Evolutionary conservation across 768 basidiomycete species (phyloP), one percentile per base, ranked within the genome.

Genomic region (Termitomyces sp.): DNA sequence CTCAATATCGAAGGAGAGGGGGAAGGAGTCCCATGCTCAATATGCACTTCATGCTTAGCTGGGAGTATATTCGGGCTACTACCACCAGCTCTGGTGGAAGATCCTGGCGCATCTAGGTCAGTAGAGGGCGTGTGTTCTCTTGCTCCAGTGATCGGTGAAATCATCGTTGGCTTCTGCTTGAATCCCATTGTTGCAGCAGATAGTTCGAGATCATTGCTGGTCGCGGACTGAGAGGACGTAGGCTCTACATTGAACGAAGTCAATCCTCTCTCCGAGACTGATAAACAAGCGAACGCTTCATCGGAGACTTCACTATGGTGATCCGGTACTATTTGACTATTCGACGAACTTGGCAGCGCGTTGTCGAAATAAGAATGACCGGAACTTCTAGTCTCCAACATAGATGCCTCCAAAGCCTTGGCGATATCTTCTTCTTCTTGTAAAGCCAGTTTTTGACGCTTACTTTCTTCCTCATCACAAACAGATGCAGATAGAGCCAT

Each of bases 401-500:
- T 61, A 1, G 86, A 88, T 59, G 79, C 79, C 63, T 82, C 78
- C 58, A 92, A 64, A 0, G 88, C 90, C 61, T 77, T 77, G 23
- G 82, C 82, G 14, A 91, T 73, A 46, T 90, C 86, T 33, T 84
- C 83, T 58, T 89, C 87, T 67, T 91, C 88, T 62, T 79, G 77
- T 56, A 61, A 68, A 6, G 61, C 65, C 18, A 79, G 59, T 50
- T 74, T 72, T 26, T 75, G 71, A 50, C 72, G 70, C 35, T 69
- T 56, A 30, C 67, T 67, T 62, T 73, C 65, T 52, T 71, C 69
- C 40, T 72, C 65, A 16, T 59, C 60, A 8, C 76, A 73, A 50
- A 82, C 82, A 18, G 80, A 80, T 57, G 80, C 74, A 1, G 84
- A 81, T 51, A 85, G 63, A 16, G 78, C 81, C 16, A 80, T 64